A percentile compares a stretch with the other conserved stretches of the same genome.
Evolutionary conservation across 495 filamentous ascomycete species (phyloP).

Genomic region (Aspergillus mulundensis): DNA sequence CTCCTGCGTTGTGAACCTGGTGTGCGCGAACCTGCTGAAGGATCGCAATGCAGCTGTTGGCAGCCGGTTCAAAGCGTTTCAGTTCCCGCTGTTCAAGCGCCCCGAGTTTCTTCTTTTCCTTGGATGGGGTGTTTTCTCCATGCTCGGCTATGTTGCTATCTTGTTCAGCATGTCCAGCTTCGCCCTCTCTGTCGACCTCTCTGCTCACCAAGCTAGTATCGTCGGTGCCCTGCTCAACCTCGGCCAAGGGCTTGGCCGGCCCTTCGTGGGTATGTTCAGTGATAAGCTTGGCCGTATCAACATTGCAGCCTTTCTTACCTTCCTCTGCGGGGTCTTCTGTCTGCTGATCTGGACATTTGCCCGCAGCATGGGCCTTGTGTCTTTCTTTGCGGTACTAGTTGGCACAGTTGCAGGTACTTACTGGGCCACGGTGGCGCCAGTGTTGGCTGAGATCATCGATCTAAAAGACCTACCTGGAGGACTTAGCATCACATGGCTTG

Average conservation of each 20-base stretch:
- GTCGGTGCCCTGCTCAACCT: conserved; percentile 71
- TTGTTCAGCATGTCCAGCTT: conserved; percentile 76
- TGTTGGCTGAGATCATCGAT: conserved; percentile 75
- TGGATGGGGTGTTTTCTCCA: conserved; percentile 64
- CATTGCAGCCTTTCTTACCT: conserved; percentile 59
- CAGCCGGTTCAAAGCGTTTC: conserved; percentile 59
- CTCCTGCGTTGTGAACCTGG: conserved; percentile 59
- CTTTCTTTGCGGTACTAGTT: conserved; percentile 67
- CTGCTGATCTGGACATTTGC: conserved; percentile 74
- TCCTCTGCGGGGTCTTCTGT: conserved; percentile 60
- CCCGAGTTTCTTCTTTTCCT: conserved; percentile 61
- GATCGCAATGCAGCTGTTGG: conserved; percentile 69
- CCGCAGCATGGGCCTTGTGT: conserved; percentile 59
- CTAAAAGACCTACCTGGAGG: conserved; percentile 66
- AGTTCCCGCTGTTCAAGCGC: conserved; percentile 56
- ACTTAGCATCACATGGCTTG: conserved; percentile 72
- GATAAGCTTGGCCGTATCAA: conserved; percentile 72
- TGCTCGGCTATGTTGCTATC: conserved; percentile 73
- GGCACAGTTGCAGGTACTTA: conserved; percentile 69
- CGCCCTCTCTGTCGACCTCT: conserved; percentile 61
- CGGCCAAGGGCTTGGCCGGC: conserved; percentile 64
- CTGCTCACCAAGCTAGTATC: conserved; percentile 61
- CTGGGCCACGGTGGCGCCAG: conserved; percentile 67
- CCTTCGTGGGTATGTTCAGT: conserved; percentile 68
- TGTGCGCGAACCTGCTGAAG: conserved; percentile 57